A percentile compares a stretch with the other conserved stretches of the same genome.
These are phyloP conservation scores for Picocystis sp. DNA, from an alignment of 163 green algal species.

Conservation along the genomic window DNA sequence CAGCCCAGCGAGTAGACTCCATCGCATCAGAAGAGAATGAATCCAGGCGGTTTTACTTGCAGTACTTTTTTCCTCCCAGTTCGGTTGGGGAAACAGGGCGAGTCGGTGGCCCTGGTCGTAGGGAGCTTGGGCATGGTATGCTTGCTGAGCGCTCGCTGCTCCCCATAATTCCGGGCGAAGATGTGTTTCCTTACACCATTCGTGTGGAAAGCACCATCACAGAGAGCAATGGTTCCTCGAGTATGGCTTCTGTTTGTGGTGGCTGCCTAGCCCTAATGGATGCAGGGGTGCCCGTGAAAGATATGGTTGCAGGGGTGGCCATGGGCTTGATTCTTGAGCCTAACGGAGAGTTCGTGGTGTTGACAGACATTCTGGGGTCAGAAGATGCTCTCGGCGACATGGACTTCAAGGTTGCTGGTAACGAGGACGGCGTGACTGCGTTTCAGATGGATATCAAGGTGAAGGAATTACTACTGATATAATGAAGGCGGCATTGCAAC, in stretches of 20 bases:
- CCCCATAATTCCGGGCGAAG: slow-evolving; percentile 52
- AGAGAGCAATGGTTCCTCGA: slow-evolving; percentile 77
- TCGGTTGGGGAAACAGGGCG: slow-evolving; percentile 68
- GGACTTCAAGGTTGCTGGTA: slow-evolving; percentile 95
- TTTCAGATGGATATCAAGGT: slow-evolving; percentile 97
- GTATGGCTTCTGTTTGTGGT: slow-evolving; percentile 94
- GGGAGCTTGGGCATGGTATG: slow-evolving; percentile 87
- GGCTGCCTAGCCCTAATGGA: slow-evolving; percentile 80
- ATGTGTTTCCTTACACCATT: slow-evolving; percentile 53
- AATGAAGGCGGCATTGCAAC: slow-evolving; percentile 52
- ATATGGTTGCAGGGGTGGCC: slow-evolving; percentile 75
- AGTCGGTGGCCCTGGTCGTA: slow-evolving; percentile 34
- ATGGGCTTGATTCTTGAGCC: slow-evolving; percentile 91
- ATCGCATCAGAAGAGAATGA: slow-evolving; percentile 29
- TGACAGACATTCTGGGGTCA: slow-evolving; percentile 88
- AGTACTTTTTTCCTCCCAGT: slow-evolving; percentile 95
- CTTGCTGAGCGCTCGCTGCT: slow-evolving; percentile 74
- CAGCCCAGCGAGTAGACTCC: slow-evolving; percentile 25
- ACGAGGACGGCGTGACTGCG: slow-evolving; percentile 60
- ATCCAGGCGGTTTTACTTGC: slow-evolving; percentile 77
- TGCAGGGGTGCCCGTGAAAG: slow-evolving; percentile 60
- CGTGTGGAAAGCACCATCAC: slow-evolving; percentile 87
- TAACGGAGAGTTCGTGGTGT: slow-evolving; percentile 37
- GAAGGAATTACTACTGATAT: slow-evolving; percentile 85
- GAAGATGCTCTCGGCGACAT: slow-evolving; percentile 95